Conservation (phyloP, 2,329 filamentous ascomycete species). For the Alternaria metachromatica region DNA sequence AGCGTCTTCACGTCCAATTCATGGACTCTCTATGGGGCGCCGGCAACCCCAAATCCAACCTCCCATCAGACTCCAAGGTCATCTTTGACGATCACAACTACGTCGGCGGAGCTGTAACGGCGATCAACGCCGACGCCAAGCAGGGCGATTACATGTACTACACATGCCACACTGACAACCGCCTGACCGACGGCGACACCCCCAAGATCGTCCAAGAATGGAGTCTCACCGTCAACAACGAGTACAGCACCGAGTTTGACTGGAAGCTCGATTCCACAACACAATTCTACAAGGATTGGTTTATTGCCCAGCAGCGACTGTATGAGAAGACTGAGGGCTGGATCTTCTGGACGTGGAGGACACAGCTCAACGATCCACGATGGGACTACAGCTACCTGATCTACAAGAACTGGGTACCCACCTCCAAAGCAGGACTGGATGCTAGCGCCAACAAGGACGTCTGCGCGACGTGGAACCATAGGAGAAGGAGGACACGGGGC, state of each 20-base stretch:
- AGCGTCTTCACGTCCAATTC: constrained; percentile 62
- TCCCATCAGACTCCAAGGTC: constrained; percentile 52
- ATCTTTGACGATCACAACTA: constrained; percentile 68
- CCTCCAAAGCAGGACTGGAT: constrained; percentile 3
- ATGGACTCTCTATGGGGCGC: constrained; percentile 64
- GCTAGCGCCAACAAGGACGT: constrained; percentile 3
- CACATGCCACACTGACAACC: constrained; percentile 57
- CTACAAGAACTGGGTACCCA: constrained; percentile 12
- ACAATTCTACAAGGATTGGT: constrained; percentile 64
- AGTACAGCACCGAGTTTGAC: constrained; percentile 56
- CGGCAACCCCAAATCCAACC: constrained; percentile 59
- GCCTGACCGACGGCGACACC: constrained; percentile 43
- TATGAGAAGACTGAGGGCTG: constrained; percentile 64
- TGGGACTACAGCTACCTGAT: constrained; percentile 55
- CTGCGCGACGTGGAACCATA: constrained; percentile 7
- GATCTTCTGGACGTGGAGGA: constrained; percentile 69
- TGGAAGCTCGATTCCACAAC: constrained; percentile 35
- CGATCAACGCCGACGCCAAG: constrained; percentile 43
- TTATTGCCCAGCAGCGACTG: constrained; percentile 61
- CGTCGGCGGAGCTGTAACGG: constrained; percentile 52
- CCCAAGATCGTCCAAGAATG: constrained; percentile 67
- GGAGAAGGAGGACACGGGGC: not conserved
- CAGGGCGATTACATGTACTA: constrained; percentile 57
- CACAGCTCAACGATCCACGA: constrained; percentile 55
- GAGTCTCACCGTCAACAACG: constrained; percentile 60